Evolutionary conservation across 495 filamentous ascomycete species (phyloP).

Genomic region (Bathelium albidoporum): DNA sequence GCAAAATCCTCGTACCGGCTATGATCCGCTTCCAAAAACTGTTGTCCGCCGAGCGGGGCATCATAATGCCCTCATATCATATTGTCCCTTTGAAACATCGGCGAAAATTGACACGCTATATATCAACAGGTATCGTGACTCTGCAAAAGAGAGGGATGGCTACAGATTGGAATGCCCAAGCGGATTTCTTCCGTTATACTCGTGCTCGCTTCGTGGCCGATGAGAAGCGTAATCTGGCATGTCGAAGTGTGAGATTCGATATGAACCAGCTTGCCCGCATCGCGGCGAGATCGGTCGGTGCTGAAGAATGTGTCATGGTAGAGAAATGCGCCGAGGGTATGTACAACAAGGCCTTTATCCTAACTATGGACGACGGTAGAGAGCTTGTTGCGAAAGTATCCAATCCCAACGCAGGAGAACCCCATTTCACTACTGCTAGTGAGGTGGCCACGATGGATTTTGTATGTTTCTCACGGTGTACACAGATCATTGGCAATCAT

Average conservation of each 20-base stretch:
- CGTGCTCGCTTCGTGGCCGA: not conserved
- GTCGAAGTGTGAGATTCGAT: not conserved
- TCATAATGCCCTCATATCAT: not conserved
- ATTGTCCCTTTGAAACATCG: not conserved
- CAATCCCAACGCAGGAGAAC: conserved; percentile 11
- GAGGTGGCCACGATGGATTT: conserved; percentile 7
- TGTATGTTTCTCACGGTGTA: not conserved
- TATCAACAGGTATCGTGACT: not conserved
- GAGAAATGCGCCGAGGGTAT: conserved; percentile 8
- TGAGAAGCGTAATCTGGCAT: not conserved
- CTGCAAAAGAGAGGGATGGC: conserved; percentile 5
- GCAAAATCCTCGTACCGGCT: not conserved
- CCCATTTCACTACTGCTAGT: conserved; percentile 8
- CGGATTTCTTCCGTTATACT: not conserved
- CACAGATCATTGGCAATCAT: not conserved
- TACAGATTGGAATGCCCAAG: conserved; percentile 24
- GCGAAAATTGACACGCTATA: not conserved
- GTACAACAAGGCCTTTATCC: conserved; percentile 13
- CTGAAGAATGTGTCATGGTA: not conserved
- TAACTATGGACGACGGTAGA: conserved; percentile 12
- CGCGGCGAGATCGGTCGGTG: not conserved
- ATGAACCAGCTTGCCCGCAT: not conserved
- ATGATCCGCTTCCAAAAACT: not conserved
- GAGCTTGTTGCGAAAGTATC: conserved; percentile 14
- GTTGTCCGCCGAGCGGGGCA: not conserved